A percentile compares a stretch with the other conserved stretches of the same genome.
Conservation (phyloP, 2,329 filamentous ascomycete species). For the Trichoderma brevicompactum region DNA sequence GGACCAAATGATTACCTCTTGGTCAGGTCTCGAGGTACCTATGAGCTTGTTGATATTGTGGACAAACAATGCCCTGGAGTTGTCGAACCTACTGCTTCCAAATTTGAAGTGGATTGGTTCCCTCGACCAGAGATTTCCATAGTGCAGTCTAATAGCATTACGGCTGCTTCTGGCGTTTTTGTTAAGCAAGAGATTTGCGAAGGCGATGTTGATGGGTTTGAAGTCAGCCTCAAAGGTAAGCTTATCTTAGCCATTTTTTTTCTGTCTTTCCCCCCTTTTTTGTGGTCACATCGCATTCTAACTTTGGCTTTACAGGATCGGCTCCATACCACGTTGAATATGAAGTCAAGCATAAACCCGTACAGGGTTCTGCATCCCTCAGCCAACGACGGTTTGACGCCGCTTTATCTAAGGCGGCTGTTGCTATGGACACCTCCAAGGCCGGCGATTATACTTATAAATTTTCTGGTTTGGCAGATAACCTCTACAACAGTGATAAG, state of each 20-base stretch:
- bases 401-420: slow-evolving; percentile 73
- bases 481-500: slow-evolving; percentile 77
- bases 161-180: slow-evolving; percentile 55
- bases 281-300: slow-evolving; percentile 35
- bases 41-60: slow-evolving; percentile 76
- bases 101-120: slow-evolving; percentile 85
- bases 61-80: slow-evolving; percentile 83
- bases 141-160: slow-evolving; percentile 66
- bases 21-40: slow-evolving; percentile 71
- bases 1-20: slow-evolving; percentile 69
- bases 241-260: slow-evolving; percentile 5
- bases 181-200: slow-evolving; percentile 87
- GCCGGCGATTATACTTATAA: slow-evolving; percentile 85
- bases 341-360: slow-evolving; percentile 72
- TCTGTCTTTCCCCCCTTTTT: no score
- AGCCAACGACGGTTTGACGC: slow-evolving; percentile 76
- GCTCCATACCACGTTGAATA: slow-evolving; percentile 86
- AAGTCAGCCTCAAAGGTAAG: slow-evolving; percentile 77
- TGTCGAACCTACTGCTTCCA: slow-evolving; percentile 73
- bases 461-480: slow-evolving; percentile 81
- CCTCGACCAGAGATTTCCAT: slow-evolving; percentile 74
- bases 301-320: slow-evolving; percentile 56
- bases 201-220: slow-evolving; percentile 88
- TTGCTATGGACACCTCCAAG: slow-evolving; percentile 84
- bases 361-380: slow-evolving; percentile 66